Conservation (phyloP, 179 eudicot genomes). For the Nepenthes alata region DNA sequence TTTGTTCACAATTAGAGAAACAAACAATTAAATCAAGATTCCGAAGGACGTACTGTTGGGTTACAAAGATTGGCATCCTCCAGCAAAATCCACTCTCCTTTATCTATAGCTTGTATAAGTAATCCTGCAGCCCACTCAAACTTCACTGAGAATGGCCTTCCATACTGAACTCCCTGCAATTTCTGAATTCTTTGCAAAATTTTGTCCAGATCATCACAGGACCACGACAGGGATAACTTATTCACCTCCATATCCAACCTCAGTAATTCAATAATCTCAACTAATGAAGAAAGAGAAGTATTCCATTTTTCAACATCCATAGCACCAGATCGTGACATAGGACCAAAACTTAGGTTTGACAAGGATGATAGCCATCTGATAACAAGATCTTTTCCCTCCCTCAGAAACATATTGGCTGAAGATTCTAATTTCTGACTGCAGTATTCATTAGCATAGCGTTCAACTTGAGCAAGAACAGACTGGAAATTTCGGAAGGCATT, state of each 20-base stretch:
- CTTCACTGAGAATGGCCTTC: conserved; percentile 37
- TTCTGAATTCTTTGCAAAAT: conserved; percentile 30
- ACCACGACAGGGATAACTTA: conserved; percentile 41
- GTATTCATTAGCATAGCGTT: conserved; percentile 53
- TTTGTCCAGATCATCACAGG: conserved; percentile 41
- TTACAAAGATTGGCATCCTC: conserved; percentile 97
- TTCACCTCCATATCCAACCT: conserved; percentile 22
- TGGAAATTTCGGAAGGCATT: conserved; percentile 70
- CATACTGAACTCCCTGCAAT: conserved; percentile 38
- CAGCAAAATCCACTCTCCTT: conserved; percentile 93
- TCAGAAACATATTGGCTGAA: conserved; percentile 23
- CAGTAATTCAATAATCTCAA: conserved; percentile 48
- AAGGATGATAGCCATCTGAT: conserved; percentile 51
- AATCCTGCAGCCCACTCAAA: conserved; percentile 92
- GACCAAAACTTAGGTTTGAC: conserved; percentile 26
- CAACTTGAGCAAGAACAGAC: conserved; percentile 37
- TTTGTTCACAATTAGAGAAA: background rate
- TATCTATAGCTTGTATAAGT: conserved; percentile 72
- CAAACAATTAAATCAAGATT: conserved; percentile 1
- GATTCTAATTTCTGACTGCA: conserved; percentile 49
- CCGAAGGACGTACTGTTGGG: conserved; percentile 61
- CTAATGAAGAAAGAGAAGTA: conserved; percentile 30
- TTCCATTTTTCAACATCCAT: conserved; percentile 34
- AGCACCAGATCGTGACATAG: conserved; percentile 22
- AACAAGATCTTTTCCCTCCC: conserved; percentile 33